These are phyloP conservation scores for Bruguiera sexangula DNA, from an alignment of 345 rosid genomes.

Conservation along the genomic window DNA sequence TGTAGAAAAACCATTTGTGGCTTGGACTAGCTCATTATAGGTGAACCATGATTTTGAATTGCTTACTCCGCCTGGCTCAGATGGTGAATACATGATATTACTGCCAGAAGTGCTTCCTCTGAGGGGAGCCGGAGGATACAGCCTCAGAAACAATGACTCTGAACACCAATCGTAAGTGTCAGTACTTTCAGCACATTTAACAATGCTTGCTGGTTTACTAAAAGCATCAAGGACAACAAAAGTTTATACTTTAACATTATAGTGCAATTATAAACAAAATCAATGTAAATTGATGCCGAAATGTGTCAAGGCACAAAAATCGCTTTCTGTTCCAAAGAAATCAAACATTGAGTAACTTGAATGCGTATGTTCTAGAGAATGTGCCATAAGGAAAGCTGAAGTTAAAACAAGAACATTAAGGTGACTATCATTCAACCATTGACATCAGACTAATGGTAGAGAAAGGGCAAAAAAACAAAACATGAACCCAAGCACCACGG, in stretches of 20 bases:
- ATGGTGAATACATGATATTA: slow-evolving; percentile 52
- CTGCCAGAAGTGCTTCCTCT: slow-evolving; percentile 48
- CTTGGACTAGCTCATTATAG: slow-evolving; percentile 69
- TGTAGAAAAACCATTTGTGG: slow-evolving; percentile 66
- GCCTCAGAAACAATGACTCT: slow-evolving; percentile 64
- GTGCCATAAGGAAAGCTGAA: not conserved
- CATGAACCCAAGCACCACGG: slow-evolving; percentile 8
- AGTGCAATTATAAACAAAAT: no score
- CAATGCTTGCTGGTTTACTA: not conserved
- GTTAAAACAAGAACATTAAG: not conserved
- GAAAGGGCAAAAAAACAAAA: not conserved
- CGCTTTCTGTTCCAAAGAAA: no score
- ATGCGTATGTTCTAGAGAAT: not conserved
- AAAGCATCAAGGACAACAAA: not conserved
- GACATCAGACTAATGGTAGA: not conserved
- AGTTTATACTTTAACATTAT: no score
- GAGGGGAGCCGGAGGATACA: slow-evolving; percentile 46
- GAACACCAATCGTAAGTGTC: slow-evolving; percentile 21
- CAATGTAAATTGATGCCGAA: no score
- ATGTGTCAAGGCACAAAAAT: no score
- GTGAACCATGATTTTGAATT: slow-evolving; percentile 87
- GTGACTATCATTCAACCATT: slow-evolving; percentile 2
- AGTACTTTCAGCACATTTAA: slow-evolving; percentile 10
- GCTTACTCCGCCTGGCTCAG: slow-evolving; percentile 67
- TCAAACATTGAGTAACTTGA: not conserved